Evolutionary conservation across 345 rosid species (phyloP), one percentile per base, ranked within the genome.

Genomic region (Cochlearia excelsa): DNA sequence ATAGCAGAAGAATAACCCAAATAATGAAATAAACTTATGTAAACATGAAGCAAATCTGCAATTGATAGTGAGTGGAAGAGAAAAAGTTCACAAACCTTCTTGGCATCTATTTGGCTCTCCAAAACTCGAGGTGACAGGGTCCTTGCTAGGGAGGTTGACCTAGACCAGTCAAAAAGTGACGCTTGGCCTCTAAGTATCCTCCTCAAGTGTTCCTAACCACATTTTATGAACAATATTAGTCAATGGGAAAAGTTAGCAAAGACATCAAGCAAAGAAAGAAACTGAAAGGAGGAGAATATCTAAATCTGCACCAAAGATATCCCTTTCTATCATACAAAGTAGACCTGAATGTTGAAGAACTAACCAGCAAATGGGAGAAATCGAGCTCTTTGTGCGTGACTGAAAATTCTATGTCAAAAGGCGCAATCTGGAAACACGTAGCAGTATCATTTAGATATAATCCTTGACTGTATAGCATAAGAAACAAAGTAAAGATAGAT

Each of bases 361-460:
- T 82, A 68, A 92, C 97, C 99, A 93, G 84, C 59, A 89, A 68
- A 74, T 93, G 95, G 45, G 99, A 85, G 84, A 93, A 93, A 77
- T 93, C 99, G 45, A 93, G 95, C 71, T 92, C 99, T 84, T 93
- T 93, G 84, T 93, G 80, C 28, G 94, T 89, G 66, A 86, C 94
- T 3, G 88, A 85, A 75, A 93, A 93, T 65, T 93, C 99, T 63
- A 93, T 89, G 76, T 89, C 99, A 75, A 92, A 92, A 63, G 94
- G 95, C 4, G 95, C 91, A 73, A 93, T 88, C 99, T 93, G 85
- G 51, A 71, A 46, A 51, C 65, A 64, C 11, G 46, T 6, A 30
- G 10, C 44, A 44, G 45, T n/a, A 7, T 37, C 29, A 42, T 44
- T 56, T 29, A 70, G 39, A 34, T 34, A 38, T 34, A 30, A 39